Conservation (phyloP, 345 rosid species). For the Dipteronia dyeriana region DNA sequence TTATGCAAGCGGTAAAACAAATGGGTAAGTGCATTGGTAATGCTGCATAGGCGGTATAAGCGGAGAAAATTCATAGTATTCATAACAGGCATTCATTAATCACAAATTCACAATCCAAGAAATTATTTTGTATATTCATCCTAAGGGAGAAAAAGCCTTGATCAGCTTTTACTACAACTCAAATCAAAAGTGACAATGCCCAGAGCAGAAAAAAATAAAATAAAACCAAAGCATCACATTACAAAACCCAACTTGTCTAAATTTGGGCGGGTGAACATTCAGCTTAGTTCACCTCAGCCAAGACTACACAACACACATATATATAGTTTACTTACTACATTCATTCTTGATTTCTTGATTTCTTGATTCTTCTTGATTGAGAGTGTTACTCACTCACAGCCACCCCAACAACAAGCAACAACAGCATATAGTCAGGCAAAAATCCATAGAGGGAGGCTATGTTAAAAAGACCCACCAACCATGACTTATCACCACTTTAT, state of each 20-base stretch:
- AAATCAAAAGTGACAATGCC: background rate
- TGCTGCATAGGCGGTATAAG: too few relatives aligned
- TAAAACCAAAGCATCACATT: background rate
- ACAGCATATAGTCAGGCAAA: conserved; percentile 3
- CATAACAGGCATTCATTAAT: too few relatives aligned
- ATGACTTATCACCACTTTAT: background rate
- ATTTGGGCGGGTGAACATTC: conserved; percentile 31
- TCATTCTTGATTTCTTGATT: too few relatives aligned
- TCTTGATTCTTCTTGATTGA: background rate
- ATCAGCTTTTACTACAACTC: too few relatives aligned
- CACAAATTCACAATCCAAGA: too few relatives aligned
- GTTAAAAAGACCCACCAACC: conserved; percentile 2
- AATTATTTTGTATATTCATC: too few relatives aligned
- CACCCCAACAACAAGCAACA: background rate
- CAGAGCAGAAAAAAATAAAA: background rate
- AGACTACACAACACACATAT: background rate
- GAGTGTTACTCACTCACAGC: too few relatives aligned
- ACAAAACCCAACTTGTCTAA: background rate
- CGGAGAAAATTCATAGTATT: too few relatives aligned
- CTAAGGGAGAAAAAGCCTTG: too few relatives aligned
- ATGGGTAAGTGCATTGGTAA: too few relatives aligned
- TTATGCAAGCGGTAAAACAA: too few relatives aligned
- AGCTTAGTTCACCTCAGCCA: conserved; percentile 30
- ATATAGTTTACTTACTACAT: too few relatives aligned
- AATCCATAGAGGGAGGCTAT: conserved; percentile 9